Evolutionary conservation across 352 stramenopile genomes (phyloP).

Genomic region (Globisporangium mamillatum): DNA sequence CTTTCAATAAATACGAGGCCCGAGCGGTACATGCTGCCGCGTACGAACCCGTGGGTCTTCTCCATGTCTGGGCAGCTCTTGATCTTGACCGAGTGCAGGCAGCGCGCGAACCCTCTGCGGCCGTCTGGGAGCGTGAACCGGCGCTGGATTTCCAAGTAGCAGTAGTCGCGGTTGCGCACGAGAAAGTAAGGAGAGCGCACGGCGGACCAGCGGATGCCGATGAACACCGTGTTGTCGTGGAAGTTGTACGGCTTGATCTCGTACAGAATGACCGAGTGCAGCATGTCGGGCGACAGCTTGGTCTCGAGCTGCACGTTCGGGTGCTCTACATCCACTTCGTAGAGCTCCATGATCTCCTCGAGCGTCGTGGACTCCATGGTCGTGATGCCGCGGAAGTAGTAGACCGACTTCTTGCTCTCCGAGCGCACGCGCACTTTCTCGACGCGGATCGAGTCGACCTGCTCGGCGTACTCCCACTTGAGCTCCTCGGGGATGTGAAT

Average conservation of each 20-base stretch:
- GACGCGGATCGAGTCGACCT: constrained; percentile 65
- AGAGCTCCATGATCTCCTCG: constrained; percentile 73
- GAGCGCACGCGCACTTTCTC: constrained; percentile 76
- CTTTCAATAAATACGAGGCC: constrained; percentile 78
- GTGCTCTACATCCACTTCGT: constrained; percentile 69
- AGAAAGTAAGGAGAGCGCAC: constrained; percentile 70
- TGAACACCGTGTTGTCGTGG: constrained; percentile 55
- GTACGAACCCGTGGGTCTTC: constrained; percentile 71
- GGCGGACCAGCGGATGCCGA: constrained; percentile 76
- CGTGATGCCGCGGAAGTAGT: constrained; percentile 73
- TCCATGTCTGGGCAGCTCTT: constrained; percentile 82
- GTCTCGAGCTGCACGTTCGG: constrained; percentile 73
- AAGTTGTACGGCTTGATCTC: constrained; percentile 61
- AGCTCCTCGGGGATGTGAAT: constrained; percentile 33
- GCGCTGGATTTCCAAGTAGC: constrained; percentile 76
- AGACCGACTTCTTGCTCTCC: constrained; percentile 54
- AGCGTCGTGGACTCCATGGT: constrained; percentile 52
- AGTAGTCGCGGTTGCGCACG: constrained; percentile 75
- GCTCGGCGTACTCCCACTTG: constrained; percentile 71
- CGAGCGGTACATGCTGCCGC: constrained; percentile 81
- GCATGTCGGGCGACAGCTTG: constrained; percentile 66
- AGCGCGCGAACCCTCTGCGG: constrained; percentile 61
- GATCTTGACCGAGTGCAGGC: constrained; percentile 84
- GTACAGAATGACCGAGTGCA: constrained; percentile 80
- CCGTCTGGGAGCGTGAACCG: constrained; percentile 58